These are phyloP conservation scores for Wilcoxina mikolae DNA, from an alignment of 495 filamentous ascomycete genomes.

Conservation along the genomic window DNA sequence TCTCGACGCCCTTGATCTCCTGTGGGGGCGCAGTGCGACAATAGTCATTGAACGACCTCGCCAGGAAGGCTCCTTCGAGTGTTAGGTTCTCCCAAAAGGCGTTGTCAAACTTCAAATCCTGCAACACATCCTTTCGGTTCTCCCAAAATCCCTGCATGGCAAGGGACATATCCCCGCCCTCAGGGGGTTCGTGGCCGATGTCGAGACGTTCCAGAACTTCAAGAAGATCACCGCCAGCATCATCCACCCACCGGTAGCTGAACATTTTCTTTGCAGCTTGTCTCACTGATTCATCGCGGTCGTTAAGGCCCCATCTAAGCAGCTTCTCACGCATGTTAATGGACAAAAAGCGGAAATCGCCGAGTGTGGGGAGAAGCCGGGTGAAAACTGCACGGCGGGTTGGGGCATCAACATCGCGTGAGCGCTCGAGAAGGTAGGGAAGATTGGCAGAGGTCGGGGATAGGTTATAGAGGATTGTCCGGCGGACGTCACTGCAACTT, in stretches of 20 bases:
- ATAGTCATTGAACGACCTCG: constrained; percentile 84
- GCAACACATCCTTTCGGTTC: constrained; percentile 77
- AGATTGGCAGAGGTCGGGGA: constrained; percentile 76
- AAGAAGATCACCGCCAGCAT: constrained; percentile 67
- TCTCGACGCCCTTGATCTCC: constrained; percentile 52
- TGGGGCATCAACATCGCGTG: constrained; percentile 69
- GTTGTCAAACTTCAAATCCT: constrained; percentile 66
- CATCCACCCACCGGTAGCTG: constrained; percentile 88
- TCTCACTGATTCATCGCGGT: constrained; percentile 86
- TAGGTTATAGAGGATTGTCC: constrained; percentile 75
- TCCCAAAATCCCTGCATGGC: constrained; percentile 96
- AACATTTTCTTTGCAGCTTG: constrained; percentile 84
- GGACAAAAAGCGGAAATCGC: constrained; percentile 90
- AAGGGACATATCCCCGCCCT: constrained; percentile 76
- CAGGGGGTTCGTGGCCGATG: constrained; percentile 72
- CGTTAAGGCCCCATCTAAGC: constrained; percentile 84
- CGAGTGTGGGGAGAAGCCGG: constrained; percentile 69
- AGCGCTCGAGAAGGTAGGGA: constrained; percentile 82
- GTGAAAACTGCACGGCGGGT: constrained; percentile 80
- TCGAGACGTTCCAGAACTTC: constrained; percentile 92
- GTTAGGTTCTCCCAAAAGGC: constrained; percentile 75
- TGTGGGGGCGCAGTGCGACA: constrained; percentile 40
- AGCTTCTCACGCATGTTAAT: constrained; percentile 94
- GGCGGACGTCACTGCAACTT: constrained; percentile 51
- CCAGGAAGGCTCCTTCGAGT: constrained; percentile 74